These are phyloP conservation scores for Pigoraptor vietnamica DNA, from an alignment of 78 protist genomes.

Conservation along the genomic window DNA sequence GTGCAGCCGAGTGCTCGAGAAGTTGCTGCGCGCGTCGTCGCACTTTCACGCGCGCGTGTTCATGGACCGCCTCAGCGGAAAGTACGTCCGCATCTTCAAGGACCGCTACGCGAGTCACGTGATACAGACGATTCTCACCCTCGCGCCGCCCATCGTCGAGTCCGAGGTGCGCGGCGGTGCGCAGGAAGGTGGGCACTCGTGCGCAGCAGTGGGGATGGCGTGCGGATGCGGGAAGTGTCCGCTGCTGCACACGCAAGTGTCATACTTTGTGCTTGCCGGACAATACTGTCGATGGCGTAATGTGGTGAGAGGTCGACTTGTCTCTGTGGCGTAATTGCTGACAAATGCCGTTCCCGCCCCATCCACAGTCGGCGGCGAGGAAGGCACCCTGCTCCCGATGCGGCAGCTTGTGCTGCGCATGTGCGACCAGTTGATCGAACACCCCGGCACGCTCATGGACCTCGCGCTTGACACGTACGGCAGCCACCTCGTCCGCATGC, in stretches of 20 bases:
- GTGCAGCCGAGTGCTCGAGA: neutral
- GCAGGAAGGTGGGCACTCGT: neutral
- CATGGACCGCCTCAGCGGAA: neutral
- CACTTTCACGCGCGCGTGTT: conserved; percentile 2
- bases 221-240: neutral
- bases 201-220: no score
- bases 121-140: conserved; percentile 5
- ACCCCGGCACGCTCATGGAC: neutral
- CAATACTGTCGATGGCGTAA: no score
- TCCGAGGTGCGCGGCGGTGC: neutral
- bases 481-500: neutral
- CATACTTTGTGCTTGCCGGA: no score
- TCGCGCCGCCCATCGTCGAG: neutral
- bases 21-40: neutral
- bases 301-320: no score
- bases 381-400: neutral
- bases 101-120: conserved; percentile 12
- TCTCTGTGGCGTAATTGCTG: no score
- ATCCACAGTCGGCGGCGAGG: neutral
- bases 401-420: conserved; percentile 2
- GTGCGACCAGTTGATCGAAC: neutral
- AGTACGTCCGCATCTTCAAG: neutral
- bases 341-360: no score
- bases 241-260: no score
- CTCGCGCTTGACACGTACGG: neutral